Percentiles rank a stretch among this genome's conserved stretches.
These are phyloP conservation scores for Corrigiola litoralis DNA, from an alignment of 179 eudicot genomes.

Conservation along the genomic window DNA sequence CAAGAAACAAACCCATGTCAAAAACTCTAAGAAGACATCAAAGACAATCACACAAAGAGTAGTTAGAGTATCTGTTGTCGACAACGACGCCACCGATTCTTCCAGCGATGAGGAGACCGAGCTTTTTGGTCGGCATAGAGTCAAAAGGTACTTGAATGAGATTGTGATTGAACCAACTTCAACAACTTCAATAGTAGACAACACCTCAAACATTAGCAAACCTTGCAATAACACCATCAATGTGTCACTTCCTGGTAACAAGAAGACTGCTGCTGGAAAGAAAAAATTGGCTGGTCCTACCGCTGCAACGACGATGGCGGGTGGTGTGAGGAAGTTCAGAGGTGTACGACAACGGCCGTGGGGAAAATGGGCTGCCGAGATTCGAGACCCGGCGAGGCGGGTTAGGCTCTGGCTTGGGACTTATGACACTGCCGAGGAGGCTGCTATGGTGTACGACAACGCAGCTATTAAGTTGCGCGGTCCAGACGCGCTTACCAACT, in stretches of 20 bases:
- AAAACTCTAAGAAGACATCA: neutral
- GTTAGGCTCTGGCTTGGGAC: constrained; percentile 85
- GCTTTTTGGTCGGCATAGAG: constrained; percentile 47
- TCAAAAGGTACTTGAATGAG: constrained; percentile 57
- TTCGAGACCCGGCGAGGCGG: constrained; percentile 64
- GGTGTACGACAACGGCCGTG: constrained; percentile 91
- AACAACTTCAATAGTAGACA: neutral
- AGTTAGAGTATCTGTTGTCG: constrained; percentile 57
- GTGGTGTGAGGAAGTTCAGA: constrained; percentile 49
- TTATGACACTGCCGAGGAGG: constrained; percentile 83
- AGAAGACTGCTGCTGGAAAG: constrained; percentile 13
- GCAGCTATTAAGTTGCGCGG: constrained; percentile 89
- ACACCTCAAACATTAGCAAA: neutral
- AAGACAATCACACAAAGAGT: constrained; percentile 19
- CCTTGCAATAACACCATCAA: neutral
- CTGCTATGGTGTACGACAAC: constrained; percentile 85
- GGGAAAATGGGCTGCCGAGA: constrained; percentile 99
- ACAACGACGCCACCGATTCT: constrained; percentile 83
- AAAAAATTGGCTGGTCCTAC: neutral
- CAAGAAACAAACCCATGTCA: constrained; percentile 15
- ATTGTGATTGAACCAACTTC: constrained; percentile 35
- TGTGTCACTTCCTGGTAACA: neutral
- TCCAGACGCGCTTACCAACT: constrained; percentile 76
- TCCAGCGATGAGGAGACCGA: constrained; percentile 65
- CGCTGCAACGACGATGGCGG: constrained; percentile 1